Evolutionary conservation across 176 grass and related monocot genomes (phyloP).

Genomic region (Oryza glaberrima): DNA sequence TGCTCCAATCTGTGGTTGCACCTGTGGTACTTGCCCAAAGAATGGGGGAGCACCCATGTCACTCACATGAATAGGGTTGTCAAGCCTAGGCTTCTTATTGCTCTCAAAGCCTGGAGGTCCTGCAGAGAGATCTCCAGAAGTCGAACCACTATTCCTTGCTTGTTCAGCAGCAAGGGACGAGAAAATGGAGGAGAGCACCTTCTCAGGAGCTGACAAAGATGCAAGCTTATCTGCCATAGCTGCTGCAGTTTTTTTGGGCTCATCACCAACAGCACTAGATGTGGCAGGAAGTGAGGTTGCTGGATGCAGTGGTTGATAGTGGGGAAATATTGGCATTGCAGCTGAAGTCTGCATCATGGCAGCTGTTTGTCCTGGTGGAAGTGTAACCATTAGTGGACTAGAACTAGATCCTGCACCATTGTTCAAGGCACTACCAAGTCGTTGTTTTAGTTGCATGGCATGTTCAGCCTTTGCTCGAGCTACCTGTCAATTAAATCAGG

Average conservation of each 20-base stretch:
- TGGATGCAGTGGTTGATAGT: slow-evolving; percentile 47
- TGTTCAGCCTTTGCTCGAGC: slow-evolving; percentile 51
- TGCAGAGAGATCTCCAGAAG: slow-evolving; percentile 49
- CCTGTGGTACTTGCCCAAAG: slow-evolving; percentile 54
- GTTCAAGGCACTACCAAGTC: slow-evolving; percentile 24
- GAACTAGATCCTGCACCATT: slow-evolving; percentile 36
- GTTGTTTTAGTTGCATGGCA: slow-evolving; percentile 46
- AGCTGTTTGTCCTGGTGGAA: slow-evolving; percentile 45
- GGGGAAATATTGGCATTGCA: slow-evolving; percentile 32
- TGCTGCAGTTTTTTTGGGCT: slow-evolving; percentile 88
- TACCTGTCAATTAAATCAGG: slow-evolving; percentile 45
- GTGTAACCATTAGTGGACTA: slow-evolving; percentile 32
- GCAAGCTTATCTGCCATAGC: slow-evolving; percentile 89
- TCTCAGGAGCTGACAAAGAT: slow-evolving; percentile 73
- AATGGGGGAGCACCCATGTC: slow-evolving; percentile 51
- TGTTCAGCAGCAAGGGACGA: slow-evolving; percentile 77
- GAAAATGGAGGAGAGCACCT: slow-evolving; percentile 70
- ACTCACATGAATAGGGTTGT: slow-evolving; percentile 42
- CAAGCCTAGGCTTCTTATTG: slow-evolving; percentile 78
- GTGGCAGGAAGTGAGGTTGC: slow-evolving; percentile 43
- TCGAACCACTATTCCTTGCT: slow-evolving; percentile 38
- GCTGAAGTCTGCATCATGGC: slow-evolving; percentile 27
- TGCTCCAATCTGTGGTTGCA: slow-evolving; percentile 49
- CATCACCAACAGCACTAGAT: slow-evolving; percentile 46
- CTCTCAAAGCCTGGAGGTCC: slow-evolving; percentile 59